Evolutionary conservation across 2,329 filamentous ascomycete species (phyloP).

Genomic region (Nemania sp.): DNA sequence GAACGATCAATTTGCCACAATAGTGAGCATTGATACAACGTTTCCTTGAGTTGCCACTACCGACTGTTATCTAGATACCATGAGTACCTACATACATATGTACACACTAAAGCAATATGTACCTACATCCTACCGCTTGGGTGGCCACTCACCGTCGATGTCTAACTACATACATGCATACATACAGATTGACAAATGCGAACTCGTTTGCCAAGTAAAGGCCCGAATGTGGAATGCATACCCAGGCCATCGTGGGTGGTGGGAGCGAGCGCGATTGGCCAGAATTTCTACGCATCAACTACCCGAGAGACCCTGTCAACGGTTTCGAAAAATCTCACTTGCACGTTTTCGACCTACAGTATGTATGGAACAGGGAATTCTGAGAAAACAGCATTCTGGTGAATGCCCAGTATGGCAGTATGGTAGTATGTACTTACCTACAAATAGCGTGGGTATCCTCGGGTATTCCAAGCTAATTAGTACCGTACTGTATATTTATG

Average conservation of each 20-base stretch:
- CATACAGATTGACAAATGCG: conserved; percentile 32
- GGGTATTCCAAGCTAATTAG: conserved; percentile 20
- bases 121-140: too few relatives aligned
- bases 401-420: not conserved
- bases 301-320: conserved; percentile 43
- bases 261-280: conserved; percentile 43
- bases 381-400: conserved; percentile 37
- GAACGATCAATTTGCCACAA: conserved; percentile 27
- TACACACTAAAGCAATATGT: not conserved
- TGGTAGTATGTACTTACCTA: too few relatives aligned
- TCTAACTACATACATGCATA: too few relatives aligned
- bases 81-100: not conserved
- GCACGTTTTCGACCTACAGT: conserved; percentile 4
- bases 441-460: too few relatives aligned
- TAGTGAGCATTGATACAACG: conserved; percentile 30
- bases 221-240: conserved; percentile 46
- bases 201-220: conserved; percentile 39
- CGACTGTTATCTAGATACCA: conserved; percentile 25
- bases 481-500: conserved; percentile 32
- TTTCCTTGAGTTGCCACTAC: conserved; percentile 30
- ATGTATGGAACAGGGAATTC: conserved; percentile 3
- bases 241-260: conserved; percentile 36
- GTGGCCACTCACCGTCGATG: conserved; percentile 10
- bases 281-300: conserved; percentile 41
- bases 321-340: conserved; percentile 44